phyloP scores from a whole-genome alignment of 768 basidiomycete genomes.

The Rhizopogon vesiculosus region DNA sequence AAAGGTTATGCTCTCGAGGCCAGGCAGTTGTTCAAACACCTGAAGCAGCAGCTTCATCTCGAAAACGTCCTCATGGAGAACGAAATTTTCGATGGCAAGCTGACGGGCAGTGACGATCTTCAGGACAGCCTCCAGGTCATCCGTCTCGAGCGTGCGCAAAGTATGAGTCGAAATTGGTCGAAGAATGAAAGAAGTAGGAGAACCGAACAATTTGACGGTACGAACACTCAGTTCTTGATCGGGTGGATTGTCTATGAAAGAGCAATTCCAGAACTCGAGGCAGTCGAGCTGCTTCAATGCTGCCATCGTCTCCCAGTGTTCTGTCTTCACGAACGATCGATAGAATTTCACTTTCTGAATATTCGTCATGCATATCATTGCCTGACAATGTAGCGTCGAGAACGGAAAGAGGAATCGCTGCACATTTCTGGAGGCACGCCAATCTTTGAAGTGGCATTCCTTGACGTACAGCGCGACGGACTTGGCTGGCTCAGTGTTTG shows the following conservation, averaged over 20 bases:
- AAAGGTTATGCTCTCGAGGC: background rate
- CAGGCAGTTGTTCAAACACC: background rate
- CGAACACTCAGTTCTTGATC: background rate
- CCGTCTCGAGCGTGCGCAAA: background rate
- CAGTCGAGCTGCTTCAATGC: constrained; percentile 11
- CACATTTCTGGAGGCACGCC: background rate
- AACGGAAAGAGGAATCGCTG: constrained; percentile 3
- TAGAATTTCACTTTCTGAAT: constrained; percentile 11
- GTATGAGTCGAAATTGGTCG: background rate
- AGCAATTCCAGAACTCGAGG: constrained; percentile 8
- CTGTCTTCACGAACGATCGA: constrained; percentile 3
- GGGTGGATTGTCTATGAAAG: background rate
- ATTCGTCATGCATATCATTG: constrained; percentile 13
- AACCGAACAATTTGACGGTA: background rate
- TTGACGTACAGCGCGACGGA: constrained; percentile 28
- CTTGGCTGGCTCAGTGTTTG: constrained; percentile 20
- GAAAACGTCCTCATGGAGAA: background rate
- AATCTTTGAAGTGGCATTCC: constrained; percentile 9
- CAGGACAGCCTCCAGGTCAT: background rate
- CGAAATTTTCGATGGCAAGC: background rate
- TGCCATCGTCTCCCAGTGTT: constrained; percentile 13
- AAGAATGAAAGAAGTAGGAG: background rate
- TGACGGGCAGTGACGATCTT: background rate
- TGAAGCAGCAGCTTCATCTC: background rate
- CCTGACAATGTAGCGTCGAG: background rate